Conservation (phyloP, 2,329 filamentous ascomycete genomes). For the Monosporascus cannonballus region DNA sequence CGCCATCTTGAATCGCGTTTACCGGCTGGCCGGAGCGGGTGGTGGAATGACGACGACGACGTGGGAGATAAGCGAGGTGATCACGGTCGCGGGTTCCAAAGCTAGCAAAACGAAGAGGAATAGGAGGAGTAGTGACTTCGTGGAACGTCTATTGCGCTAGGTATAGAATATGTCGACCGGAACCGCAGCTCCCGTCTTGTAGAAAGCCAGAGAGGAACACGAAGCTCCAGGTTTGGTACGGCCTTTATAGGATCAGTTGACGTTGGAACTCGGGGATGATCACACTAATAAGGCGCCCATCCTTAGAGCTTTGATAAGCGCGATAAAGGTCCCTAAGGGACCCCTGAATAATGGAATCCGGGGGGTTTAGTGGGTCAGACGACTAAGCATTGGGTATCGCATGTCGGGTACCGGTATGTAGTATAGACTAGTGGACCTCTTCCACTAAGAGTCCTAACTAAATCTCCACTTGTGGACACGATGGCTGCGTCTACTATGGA, state of each 20-base stretch:
- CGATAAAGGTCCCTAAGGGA: background rate
- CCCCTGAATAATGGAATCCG: background rate
- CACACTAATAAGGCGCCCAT: too few species aligned
- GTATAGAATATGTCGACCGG: background rate
- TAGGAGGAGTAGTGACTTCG: background rate
- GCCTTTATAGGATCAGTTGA: too few species aligned
- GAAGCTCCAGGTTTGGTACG: too few species aligned
- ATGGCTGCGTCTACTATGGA: background rate
- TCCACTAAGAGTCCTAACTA: too few species aligned
- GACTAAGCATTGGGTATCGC: background rate
- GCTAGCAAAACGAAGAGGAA: background rate
- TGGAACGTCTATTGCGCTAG: background rate
- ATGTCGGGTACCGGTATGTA: background rate
- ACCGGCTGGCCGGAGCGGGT: background rate
- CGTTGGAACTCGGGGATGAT: too few species aligned
- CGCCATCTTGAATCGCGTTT: constrained; percentile 50
- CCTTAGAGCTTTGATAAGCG: background rate
- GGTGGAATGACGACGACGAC: background rate
- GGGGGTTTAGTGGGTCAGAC: background rate
- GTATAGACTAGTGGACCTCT: background rate
- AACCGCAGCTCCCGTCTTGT: background rate
- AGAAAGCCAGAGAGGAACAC: too few species aligned
- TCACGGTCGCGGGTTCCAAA: background rate
- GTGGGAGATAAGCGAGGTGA: background rate
- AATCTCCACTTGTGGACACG: background rate